Base-by-base conservation (phyloP, 495 filamentous ascomycete species). In the Neurospora intermedia region DNA sequence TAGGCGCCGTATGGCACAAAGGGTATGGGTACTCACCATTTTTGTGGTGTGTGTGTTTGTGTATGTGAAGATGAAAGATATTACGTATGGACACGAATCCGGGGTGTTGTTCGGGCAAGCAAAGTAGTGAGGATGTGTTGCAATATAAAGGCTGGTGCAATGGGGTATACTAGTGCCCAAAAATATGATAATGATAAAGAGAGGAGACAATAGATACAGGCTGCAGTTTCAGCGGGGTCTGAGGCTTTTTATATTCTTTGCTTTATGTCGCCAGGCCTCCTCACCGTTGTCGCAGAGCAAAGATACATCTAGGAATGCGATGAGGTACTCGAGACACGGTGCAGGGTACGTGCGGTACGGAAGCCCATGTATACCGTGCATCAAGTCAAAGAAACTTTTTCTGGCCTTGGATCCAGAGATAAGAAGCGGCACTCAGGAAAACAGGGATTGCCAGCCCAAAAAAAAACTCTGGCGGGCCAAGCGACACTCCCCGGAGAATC, bases 231-330 rank as follows among this genome's bases (percentile, higher is more conserved):
- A 27, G 54, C 73, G 73, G 73, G 73, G 73, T 72, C 71, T 69
- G 73, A 75, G 73, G 71, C 70, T 69, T 75, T 75, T 75, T 75
- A 75, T 75, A 71, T 69, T 45, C 71, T 75, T 74, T 62, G 54
- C 54, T 62, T 42, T 31, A 38, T 40, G 59, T 69, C 59, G 72
- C 69, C 59, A 35, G 69, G 69, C 69, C 69, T 71, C 69, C 54
- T 62, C 54, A 62, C 54, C 54, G 54, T 62, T 62, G 54, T 62
- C 54, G 54, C 54, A 62, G 54, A 15, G 6, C 6, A 62, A 35
- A 62, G 54, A 31, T 62, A 62, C 54, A 62, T 62, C 23, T 27
- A 35, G 54, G 54, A 27, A 62, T 62, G 54, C 20, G 11, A 31
- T 62, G 54, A 62, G 54, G 54, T 62, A 62, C 54, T 62, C 54